Evolutionary conservation across 768 basidiomycete genomes (phyloP).

Genomic region (Mrakia frigida): DNA sequence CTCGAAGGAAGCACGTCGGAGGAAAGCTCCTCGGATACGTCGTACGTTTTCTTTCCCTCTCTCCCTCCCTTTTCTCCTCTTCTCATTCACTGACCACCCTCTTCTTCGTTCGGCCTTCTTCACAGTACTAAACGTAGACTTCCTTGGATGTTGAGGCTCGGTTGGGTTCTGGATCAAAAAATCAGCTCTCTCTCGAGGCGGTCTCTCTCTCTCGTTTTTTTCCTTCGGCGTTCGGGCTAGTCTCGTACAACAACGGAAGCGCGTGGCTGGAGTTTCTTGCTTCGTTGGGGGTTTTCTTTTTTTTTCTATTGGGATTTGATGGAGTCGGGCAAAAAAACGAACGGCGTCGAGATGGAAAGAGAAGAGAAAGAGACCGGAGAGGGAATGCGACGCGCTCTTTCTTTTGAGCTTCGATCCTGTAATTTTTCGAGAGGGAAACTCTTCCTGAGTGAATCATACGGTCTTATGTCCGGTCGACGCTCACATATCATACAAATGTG

Average conservation of each 20-base stretch:
- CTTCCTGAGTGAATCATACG: no score
- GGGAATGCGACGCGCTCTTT: neutral
- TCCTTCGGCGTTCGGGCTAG: no score
- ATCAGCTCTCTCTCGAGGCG: neutral
- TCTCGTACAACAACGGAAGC: no score
- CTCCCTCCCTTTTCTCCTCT: neutral
- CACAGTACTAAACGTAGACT: constrained; percentile 13
- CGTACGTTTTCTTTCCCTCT: neutral
- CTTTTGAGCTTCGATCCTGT: neutral
- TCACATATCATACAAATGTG: no score
- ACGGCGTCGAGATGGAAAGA: neutral
- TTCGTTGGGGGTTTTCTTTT: no score
- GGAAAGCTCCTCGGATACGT: constrained; percentile 35
- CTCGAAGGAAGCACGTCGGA: constrained; percentile 80
- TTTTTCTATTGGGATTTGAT: neutral
- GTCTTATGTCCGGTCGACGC: no score
- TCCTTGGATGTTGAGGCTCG: neutral
- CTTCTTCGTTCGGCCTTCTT: neutral
- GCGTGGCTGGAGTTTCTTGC: no score
- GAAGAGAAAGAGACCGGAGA: neutral
- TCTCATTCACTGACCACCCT: neutral
- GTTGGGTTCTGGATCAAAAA: neutral
- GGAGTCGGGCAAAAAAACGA: neutral
- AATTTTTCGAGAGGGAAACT: no score
- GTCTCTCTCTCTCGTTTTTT: no score